These are phyloP conservation scores for Fusarium praegraminearum DNA, from an alignment of 2,329 filamentous ascomycete genomes.

Conservation along the genomic window DNA sequence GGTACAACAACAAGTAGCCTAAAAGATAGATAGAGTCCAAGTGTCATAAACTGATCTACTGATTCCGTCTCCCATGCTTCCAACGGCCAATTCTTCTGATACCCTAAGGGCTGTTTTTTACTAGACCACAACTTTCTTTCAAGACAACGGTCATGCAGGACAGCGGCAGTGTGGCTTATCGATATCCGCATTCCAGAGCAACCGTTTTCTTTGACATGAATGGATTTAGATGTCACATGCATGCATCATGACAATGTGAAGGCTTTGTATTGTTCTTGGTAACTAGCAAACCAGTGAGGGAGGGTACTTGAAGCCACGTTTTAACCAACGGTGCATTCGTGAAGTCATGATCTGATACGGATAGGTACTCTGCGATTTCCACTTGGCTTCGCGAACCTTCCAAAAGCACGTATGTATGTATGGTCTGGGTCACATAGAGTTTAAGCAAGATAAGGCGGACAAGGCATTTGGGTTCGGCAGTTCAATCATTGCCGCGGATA, in stretches of 20 bases:
- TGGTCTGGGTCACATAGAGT: background rate
- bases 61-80: too few species aligned
- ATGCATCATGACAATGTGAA: background rate
- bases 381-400: constrained; percentile 2
- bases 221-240: constrained; percentile 3
- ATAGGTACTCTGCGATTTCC: background rate
- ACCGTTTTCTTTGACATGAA: background rate
- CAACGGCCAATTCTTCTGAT: too few species aligned
- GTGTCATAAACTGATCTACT: too few species aligned
- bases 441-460: background rate
- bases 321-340: background rate
- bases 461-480: constrained; percentile 29
- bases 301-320: background rate
- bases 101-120: background rate
- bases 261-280: constrained; percentile 15
- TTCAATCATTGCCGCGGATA: constrained; percentile 24
- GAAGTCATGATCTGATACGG: background rate
- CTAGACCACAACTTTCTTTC: background rate
- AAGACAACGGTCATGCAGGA: constrained; percentile 6
- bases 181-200: constrained; percentile 15
- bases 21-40: too few species aligned
- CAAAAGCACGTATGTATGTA: background rate
- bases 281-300: background rate
- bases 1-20: too few species aligned
- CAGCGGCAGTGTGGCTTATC: background rate